A percentile compares a stretch with the other conserved stretches of the same genome.
These are phyloP conservation scores for Ustilago cynodontis DNA, from an alignment of 1,284 basidiomycete genomes.

Conservation along the genomic window DNA sequence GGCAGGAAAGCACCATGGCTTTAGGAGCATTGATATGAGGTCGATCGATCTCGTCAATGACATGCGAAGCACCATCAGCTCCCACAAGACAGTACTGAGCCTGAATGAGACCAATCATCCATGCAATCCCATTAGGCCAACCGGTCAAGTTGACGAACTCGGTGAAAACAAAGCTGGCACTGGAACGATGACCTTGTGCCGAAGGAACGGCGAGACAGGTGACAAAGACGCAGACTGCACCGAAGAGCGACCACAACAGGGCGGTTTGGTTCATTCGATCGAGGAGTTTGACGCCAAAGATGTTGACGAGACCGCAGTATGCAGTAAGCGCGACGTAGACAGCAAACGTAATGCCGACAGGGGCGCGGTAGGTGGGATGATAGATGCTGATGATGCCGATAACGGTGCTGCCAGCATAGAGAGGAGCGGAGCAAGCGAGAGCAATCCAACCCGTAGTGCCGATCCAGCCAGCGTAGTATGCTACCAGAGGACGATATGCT, in stretches of 20 bases:
- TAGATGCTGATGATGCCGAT: conserved; percentile 34
- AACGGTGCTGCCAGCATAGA: conserved; percentile 27
- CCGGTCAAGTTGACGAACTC: conserved; percentile 49
- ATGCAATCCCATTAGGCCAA: conserved; percentile 49
- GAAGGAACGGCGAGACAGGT: conserved; percentile 35
- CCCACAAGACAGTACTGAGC: conserved; percentile 52
- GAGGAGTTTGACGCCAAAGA: conserved; percentile 35
- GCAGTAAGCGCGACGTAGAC: conserved; percentile 38
- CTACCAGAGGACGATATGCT: conserved; percentile 8
- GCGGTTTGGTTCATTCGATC: conserved; percentile 40
- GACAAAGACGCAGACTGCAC: conserved; percentile 39
- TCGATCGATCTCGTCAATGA: conserved; percentile 49
- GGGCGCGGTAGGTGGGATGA: conserved; percentile 18
- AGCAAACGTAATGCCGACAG: conserved; percentile 25
- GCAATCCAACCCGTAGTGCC: conserved; percentile 45
- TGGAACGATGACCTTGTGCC: conserved; percentile 19
- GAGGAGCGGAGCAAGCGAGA: conserved; percentile 37
- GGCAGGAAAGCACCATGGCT: conserved; percentile 46
- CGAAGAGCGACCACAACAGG: conserved; percentile 29
- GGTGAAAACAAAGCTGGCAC: conserved; percentile 44
- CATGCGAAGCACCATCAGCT: conserved; percentile 43
- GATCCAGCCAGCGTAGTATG: conserved; percentile 42
- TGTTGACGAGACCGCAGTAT: conserved; percentile 41
- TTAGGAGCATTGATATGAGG: conserved; percentile 47
- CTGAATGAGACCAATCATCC: conserved; percentile 49